Conservation (phyloP, 2,329 filamentous ascomycete genomes). For the Penicillium sp. region DNA sequence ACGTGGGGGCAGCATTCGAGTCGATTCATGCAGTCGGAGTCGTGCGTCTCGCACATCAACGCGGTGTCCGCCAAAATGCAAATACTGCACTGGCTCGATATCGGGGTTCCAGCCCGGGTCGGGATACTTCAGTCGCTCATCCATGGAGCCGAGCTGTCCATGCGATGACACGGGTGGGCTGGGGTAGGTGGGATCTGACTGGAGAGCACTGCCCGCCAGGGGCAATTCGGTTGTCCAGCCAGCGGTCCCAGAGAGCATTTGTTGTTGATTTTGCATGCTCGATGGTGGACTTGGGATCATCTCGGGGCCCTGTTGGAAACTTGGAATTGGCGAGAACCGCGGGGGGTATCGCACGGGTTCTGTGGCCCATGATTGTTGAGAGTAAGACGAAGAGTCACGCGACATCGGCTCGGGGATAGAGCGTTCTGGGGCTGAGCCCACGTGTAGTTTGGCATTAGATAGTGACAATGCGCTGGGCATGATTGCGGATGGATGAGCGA, state of each 20-base stretch:
- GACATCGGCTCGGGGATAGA: conserved; percentile 34
- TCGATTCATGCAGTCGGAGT: conserved; percentile 23
- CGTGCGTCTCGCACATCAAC: conserved; percentile 35
- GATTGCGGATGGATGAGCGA: conserved; percentile 36
- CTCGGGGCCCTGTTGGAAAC: conserved; percentile 16
- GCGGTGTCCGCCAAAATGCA: conserved; percentile 31
- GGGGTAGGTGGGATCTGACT: conserved; percentile 23
- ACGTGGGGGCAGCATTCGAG: conserved; percentile 18
- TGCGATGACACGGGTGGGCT: conserved; percentile 7
- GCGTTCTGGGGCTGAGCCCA: conserved; percentile 32
- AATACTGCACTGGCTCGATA: conserved; percentile 13
- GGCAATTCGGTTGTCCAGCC: conserved; percentile 24
- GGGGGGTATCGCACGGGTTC: conserved; percentile 36
- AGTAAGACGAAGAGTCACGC: conserved; percentile 35
- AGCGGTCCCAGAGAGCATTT: conserved; percentile 19
- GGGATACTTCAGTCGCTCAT: conserved; percentile 16
- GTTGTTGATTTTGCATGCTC: conserved; percentile 19
- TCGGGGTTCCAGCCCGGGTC: conserved; percentile 20
- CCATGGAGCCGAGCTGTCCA: conserved; percentile 22
- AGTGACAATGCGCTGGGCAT: conserved; percentile 36
- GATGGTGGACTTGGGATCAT: conserved; percentile 9
- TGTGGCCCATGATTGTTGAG: conserved; percentile 39
- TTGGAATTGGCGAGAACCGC: conserved; percentile 26
- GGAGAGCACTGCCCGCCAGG: conserved; percentile 13
- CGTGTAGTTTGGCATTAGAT: conserved; percentile 14